phyloP scores from a whole-genome alignment of 805 yeast species.

The Candida takata region DNA sequence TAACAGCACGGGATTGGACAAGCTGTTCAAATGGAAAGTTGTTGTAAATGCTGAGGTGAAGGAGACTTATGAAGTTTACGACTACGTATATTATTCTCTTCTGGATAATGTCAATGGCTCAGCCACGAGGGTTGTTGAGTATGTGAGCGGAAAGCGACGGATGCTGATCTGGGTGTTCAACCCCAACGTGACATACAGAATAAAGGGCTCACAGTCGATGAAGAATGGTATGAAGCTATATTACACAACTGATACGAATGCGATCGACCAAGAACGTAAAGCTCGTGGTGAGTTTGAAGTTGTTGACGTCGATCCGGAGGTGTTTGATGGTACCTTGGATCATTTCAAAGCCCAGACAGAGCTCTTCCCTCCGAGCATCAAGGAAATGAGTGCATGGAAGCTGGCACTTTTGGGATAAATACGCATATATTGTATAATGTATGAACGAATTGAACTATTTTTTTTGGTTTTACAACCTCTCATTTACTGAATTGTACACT shows the following conservation, averaged over 20 bases:
- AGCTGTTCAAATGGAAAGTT: constrained; percentile 54
- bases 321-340: constrained; percentile 25
- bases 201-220: constrained; percentile 5
- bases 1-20: constrained; percentile 25
- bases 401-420: constrained; percentile 4
- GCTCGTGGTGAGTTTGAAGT: constrained; percentile 35
- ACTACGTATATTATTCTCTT: constrained; percentile 32
- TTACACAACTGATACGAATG: constrained; percentile 29
- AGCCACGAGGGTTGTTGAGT: constrained; percentile 32
- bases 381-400: constrained; percentile 20
- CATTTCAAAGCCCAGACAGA: constrained; percentile 25
- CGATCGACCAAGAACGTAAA: constrained; percentile 23
- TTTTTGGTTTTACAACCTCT: too few species aligned
- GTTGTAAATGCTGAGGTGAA: constrained; percentile 20
- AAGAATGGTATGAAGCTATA: constrained; percentile 37
- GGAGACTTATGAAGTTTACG: constrained; percentile 31
- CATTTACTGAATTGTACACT: too few species aligned
- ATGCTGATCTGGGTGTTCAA: constrained; percentile 46
- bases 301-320: constrained; percentile 27
- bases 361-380: constrained; percentile 28
- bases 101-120: constrained; percentile 36
- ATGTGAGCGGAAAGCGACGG: constrained; percentile 16
- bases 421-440: too few species aligned
- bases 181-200: constrained; percentile 28
- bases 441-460: too few species aligned